A percentile compares a stretch with the other conserved stretches of the same genome.
phyloP scores from a whole-genome alignment of 2,329 filamentous ascomycete species.

The Fusarium robinianum region DNA sequence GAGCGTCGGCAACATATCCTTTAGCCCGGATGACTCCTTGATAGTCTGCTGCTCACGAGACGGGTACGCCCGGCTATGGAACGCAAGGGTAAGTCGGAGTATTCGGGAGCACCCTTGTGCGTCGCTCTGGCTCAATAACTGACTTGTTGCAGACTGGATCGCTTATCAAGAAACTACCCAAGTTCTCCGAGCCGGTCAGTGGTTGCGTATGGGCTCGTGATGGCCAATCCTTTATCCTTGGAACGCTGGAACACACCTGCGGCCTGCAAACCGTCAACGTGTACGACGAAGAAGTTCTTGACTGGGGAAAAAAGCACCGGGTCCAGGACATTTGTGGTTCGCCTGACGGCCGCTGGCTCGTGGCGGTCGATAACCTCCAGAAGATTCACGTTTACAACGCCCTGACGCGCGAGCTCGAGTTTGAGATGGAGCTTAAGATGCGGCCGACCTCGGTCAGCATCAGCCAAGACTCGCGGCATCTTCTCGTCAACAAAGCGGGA shows the following conservation, averaged over 20 bases:
- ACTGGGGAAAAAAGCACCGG: constrained; percentile 72
- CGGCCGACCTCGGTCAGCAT: constrained; percentile 80
- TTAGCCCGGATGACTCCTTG: constrained; percentile 89
- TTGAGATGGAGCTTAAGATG: constrained; percentile 67
- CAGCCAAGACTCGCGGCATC: constrained; percentile 76
- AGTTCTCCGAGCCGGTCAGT: constrained; percentile 83
- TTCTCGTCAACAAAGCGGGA: constrained; percentile 82
- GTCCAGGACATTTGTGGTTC: constrained; percentile 87
- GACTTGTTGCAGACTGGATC: constrained; percentile 58
- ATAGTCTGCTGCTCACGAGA: constrained; percentile 84
- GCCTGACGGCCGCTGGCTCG: constrained; percentile 75
- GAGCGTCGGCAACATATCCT: constrained; percentile 79
- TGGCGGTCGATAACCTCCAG: constrained; percentile 72
- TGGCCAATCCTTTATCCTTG: constrained; percentile 76
- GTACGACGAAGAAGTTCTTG: constrained; percentile 62
- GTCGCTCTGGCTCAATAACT: constrained; percentile 24
- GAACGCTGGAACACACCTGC: constrained; percentile 69
- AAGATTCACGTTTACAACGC: constrained; percentile 84
- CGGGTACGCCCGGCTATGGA: constrained; percentile 75
- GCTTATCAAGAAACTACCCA: constrained; percentile 65
- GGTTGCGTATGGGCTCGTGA: constrained; percentile 88
- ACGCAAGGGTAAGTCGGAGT: constrained; percentile 60
- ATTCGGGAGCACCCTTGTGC: no score
- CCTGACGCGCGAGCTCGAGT: constrained; percentile 72
- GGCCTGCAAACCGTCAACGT: constrained; percentile 74